Percentiles rank a stretch among this genome's conserved stretches.
Conservation (phyloP, 805 yeast genomes). For the Teunomyces barrocoloradensis region DNA sequence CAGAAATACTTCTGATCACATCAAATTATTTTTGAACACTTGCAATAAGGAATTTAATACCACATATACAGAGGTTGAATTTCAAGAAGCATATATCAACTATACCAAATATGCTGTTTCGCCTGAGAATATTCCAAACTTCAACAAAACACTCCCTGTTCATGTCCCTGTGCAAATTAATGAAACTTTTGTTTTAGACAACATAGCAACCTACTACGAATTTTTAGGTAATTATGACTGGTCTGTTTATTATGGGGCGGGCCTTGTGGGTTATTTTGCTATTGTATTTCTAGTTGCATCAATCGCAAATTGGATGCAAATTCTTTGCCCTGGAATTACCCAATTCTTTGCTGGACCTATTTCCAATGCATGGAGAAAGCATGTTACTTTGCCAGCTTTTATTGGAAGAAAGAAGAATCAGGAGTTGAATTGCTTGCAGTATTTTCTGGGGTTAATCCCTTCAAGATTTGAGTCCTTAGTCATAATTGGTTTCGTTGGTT, state of each 20-base stretch:
- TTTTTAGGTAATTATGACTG: slow-evolving; percentile 21
- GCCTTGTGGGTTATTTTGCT: slow-evolving; percentile 29
- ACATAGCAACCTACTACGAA: slow-evolving; percentile 10
- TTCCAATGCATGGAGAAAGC: slow-evolving; percentile 16
- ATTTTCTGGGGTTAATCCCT: slow-evolving; percentile 27
- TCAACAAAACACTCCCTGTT: neutral
- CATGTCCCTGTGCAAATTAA: slow-evolving; percentile 22
- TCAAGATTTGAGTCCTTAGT: slow-evolving; percentile 33
- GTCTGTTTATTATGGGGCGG: slow-evolving; percentile 22
- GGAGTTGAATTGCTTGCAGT: slow-evolving; percentile 3
- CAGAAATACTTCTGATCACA: neutral
- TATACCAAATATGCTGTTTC: neutral
- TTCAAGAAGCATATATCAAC: slow-evolving; percentile 3
- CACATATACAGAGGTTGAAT: slow-evolving; percentile 16
- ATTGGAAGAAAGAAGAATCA: slow-evolving; percentile 6
- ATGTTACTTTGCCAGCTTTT: slow-evolving; percentile 17
- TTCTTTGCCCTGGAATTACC: slow-evolving; percentile 20
- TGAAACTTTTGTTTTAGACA: slow-evolving; percentile 8
- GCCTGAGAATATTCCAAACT: neutral
- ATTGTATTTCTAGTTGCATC: slow-evolving; percentile 30
- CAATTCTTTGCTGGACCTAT: slow-evolving; percentile 14
- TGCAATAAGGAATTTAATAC: slow-evolving; percentile 9
- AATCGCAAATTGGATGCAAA: slow-evolving; percentile 20
- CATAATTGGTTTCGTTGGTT: slow-evolving; percentile 16
- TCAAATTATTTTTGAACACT: neutral